Base-by-base conservation (phyloP, 2,329 filamentous ascomycete species). In the Xylariaceae sp. region DNA sequence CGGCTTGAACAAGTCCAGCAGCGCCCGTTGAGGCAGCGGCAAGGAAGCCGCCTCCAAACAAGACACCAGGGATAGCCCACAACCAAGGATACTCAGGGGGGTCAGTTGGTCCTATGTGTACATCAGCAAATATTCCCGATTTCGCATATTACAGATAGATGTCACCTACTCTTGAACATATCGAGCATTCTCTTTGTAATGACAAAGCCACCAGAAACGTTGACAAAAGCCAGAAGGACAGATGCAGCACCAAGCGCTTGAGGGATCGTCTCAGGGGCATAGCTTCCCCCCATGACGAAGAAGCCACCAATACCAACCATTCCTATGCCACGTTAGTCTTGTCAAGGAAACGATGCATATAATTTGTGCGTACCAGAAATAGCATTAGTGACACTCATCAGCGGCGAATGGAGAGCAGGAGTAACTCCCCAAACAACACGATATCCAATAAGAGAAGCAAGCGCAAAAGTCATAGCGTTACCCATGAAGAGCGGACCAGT, bases 161-260 rank as follows among this genome's bases (percentile, higher is more conserved):
- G 42, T 3, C 53, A 4, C 81, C 68, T 70, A 79, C 89, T 83
- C 71, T 88, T 89, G 72, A 93, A 93, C 89, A 93, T 93, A 72
- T 96, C 91, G 49, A 96, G 79, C 92, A 96, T 96, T 63, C 92
- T 83, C 76, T 95, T 95, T 2, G 91, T 95, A 61, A 96, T 90
- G 49, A 95, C 88, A 62, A 96, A 96, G 0, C 92, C 92, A 59
- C 92, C 92, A 0, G 89, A 88, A 2, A 96, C 86, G 65, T 96
- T 96, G 63, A 95, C 89, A 70, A 94, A 96, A 0, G 91, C 91
- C 17, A 96, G 77, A 4, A 94, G 77, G 1, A 96, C 92, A 1
- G 90, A 95, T 1, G 85, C 74, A 1, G 91, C 89, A 57, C 91
- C 92, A 42, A 96, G 84, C 1, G 77, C 74, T 71, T 96, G 90